Evolutionary conservation across 1,284 basidiomycete genomes (phyloP), one percentile per base, ranked within the genome.

Genomic region (Cutaneotrichosporon sp.): DNA sequence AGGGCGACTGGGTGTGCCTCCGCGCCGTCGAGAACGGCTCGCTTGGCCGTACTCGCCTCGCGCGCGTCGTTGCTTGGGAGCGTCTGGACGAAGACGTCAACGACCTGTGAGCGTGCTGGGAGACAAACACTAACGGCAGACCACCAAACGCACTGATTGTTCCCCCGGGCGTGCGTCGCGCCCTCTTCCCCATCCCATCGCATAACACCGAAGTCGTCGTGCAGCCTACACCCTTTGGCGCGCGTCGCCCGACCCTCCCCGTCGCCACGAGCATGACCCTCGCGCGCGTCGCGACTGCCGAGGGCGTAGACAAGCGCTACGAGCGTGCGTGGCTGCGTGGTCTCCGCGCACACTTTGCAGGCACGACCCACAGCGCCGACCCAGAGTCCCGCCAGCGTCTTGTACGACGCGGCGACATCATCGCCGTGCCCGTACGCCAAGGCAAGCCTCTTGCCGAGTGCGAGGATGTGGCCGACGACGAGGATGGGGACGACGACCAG

Each of bases 1-100:
- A 84, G 61, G 88, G 88, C 33, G 90, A 96, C 70, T 94, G 91
- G 91, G 90, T 89, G 64, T 62, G 84, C 68, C 53, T 64, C 36
- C 33, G 59, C 34, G 57, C 56, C 9, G 51, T 35, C 14, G 63
- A 66, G 22, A 54, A 59, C 20, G 61, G 55, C 15, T 49, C 56
- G 13, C 22, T 58, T 15, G n/a, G 18, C 37, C 57, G 47, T 26
- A 63, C 51, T 30, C 52, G 67, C 9, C 75, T 87, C 12, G 82
- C 84, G 14, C 82, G 81, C 36, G 76, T 86, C 10, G 63, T 79
- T 8, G 82, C 80, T 10, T 73, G 80, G 56, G 84, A 87, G 49
- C 51, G 59, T 12, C 56, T 72, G n/a, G 68, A 72, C 42, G 66
- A 69, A 37, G 54, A 59, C 14, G 49, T 56, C 8, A 54, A 53